Evolutionary conservation across 495 filamentous ascomycete species (phyloP), one percentile per base, ranked within the genome.

Genomic region (Bombardia bombarda): DNA sequence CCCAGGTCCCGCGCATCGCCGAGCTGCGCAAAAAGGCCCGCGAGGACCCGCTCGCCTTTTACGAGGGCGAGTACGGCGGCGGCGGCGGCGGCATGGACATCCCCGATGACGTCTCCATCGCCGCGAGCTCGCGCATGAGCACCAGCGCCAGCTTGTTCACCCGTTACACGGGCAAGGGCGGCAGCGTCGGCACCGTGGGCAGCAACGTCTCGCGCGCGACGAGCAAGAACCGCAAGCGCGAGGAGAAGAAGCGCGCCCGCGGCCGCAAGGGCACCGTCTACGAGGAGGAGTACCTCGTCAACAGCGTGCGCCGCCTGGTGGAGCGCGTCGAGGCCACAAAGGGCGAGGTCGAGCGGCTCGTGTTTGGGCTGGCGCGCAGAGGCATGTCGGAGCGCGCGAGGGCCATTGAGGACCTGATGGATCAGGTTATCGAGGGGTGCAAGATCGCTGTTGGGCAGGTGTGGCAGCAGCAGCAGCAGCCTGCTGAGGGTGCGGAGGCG

Each of bases 231-330:
- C 75, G 87, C 13, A 71, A 80, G 13, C 70, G 86, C 13, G 92
- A 97, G 60, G 92, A 98, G 71, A 81, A 94, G 53, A 98, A 98
- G 77, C 76, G 88, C 6, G 92, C 92, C 1, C 74, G 86, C 20
- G 92, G 92, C 12, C 87, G 94, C 61, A 95, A 96, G 71, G 92
- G 92, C 13, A 95, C 83, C 32, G 83, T 98, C 4, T 98, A 97
- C 58, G 92, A 98, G 55, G 92, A 97, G 60, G 92, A 96, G 63
- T 97, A 98, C 59, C 72, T 98, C 9, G 80, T 95, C 33, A 90
- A 86, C 53, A 87, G 81, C 49, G 79, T 95, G 25, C 72, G 82
- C n/a, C 68, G 92, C 26, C 69, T 97, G 30, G 77, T 94, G 18
- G 87, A 95, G 56, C 72, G 90, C 16, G 77, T 95, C n/a, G 87